Conservation (phyloP, 352 stramenopile species). For the Peronosclerospora sorghi region DNA sequence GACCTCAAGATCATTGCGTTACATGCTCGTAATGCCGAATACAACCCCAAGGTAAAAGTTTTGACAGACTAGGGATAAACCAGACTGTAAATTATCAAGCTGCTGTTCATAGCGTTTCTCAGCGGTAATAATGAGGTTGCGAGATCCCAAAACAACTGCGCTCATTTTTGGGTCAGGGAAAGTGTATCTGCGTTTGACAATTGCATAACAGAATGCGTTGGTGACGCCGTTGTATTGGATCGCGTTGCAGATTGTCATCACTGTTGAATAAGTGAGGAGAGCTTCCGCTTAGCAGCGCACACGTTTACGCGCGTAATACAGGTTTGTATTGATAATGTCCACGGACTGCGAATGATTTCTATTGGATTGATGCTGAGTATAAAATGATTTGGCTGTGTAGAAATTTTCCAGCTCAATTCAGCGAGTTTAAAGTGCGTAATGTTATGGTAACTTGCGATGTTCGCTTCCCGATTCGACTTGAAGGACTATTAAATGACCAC, state of each 20-base stretch:
- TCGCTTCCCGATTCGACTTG: constrained; percentile 96
- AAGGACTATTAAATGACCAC: constrained; percentile 95
- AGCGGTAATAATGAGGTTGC: constrained; percentile 92
- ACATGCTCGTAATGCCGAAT: constrained; percentile 97
- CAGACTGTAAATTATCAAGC: neutral
- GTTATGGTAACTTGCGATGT: constrained; percentile 97
- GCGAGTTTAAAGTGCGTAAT: constrained; percentile 93
- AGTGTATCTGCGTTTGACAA: constrained; percentile 25
- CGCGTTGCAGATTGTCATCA: constrained; percentile 69
- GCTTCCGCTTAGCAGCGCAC: constrained; percentile 64
- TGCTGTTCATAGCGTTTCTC: constrained; percentile 79
- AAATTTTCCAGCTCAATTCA: constrained; percentile 82
- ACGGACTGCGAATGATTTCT: neutral
- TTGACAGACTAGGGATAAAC: neutral
- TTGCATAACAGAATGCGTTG: neutral
- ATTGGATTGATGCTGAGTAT: neutral
- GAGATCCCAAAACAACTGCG: constrained; percentile 94
- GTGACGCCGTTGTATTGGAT: neutral
- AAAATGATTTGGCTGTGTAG: constrained; percentile 18
- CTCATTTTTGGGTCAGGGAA: constrained; percentile 97
- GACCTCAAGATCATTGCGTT: constrained; percentile 96
- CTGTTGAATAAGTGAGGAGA: constrained; percentile 71
- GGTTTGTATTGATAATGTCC: constrained; percentile 16
- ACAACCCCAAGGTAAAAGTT: constrained; percentile 92
- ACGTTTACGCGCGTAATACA: constrained; percentile 84